A percentile compares a stretch with the other conserved stretches of the same genome.
Conservation (phyloP, 257 asterid species). For the Solanum peruvianum region DNA sequence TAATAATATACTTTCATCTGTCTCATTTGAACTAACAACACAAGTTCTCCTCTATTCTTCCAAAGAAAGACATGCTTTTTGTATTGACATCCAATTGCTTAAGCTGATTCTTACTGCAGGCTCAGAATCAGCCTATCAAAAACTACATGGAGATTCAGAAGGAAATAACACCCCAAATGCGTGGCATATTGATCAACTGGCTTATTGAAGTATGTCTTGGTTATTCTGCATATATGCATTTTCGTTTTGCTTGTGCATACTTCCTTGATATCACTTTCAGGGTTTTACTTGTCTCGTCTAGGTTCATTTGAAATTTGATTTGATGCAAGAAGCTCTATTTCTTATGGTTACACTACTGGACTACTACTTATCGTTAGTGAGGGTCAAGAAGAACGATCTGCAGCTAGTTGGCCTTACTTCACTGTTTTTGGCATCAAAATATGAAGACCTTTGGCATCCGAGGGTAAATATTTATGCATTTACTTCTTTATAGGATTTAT, state of each 20-base stretch:
- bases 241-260: not conserved
- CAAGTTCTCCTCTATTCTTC: not conserved
- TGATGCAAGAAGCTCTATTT: slow-evolving; percentile 94
- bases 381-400: slow-evolving; percentile 62
- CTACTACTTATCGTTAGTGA: slow-evolving; percentile 50
- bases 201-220: slow-evolving; percentile 59
- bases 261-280: not conserved
- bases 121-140: slow-evolving; percentile 44
- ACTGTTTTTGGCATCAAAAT: slow-evolving; percentile 87
- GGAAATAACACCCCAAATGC: slow-evolving; percentile 76
- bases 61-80: not conserved
- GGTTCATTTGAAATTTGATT: slow-evolving; percentile 73
- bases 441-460: slow-evolving; percentile 98
- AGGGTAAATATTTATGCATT: slow-evolving; percentile 41
- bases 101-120: slow-evolving; percentile 24
- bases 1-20: not conserved
- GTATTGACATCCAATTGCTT: not conserved
- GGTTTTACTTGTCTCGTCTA: slow-evolving; percentile 14
- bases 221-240: not conserved
- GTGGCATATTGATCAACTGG: slow-evolving; percentile 92
- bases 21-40: not conserved
- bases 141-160: slow-evolving; percentile 48
- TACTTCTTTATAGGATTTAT: not conserved
- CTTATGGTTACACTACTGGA: slow-evolving; percentile 70
- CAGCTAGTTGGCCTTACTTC: slow-evolving; percentile 95